These are phyloP conservation scores for Claviceps sp. DNA, from an alignment of 2,329 filamentous ascomycete species.

Conservation along the genomic window DNA sequence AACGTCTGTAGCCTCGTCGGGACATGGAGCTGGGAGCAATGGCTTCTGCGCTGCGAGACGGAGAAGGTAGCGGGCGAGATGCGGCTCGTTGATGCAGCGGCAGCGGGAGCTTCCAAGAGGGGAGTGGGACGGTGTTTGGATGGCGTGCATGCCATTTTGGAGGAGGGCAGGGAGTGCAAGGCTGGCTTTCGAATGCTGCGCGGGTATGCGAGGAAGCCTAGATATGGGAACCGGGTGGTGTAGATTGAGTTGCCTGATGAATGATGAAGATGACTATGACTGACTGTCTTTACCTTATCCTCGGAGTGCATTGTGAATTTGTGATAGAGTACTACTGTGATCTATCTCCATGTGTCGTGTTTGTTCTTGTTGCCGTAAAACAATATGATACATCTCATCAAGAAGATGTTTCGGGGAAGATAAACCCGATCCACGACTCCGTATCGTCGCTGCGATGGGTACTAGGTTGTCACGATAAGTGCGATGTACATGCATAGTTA, in stretches of 20 bases:
- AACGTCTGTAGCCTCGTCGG: slow-evolving; percentile 71
- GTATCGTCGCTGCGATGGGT: no score
- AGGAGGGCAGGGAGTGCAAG: slow-evolving; percentile 47
- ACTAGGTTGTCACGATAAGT: no score
- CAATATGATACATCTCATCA: no score
- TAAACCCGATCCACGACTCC: no score
- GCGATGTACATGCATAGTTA: no score
- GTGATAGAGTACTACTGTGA: no score
- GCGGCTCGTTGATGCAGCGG: slow-evolving; percentile 39
- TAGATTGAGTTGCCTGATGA: slow-evolving; percentile 19
- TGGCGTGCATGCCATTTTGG: slow-evolving; percentile 45
- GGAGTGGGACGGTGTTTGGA: slow-evolving; percentile 48
- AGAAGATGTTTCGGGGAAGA: no score
- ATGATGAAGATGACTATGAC: not conserved
- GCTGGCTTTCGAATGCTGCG: slow-evolving; percentile 48
- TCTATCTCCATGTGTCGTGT: no score
- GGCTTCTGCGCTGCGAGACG: slow-evolving; percentile 77
- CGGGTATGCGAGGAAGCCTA: slow-evolving; percentile 52
- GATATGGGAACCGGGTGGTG: slow-evolving; percentile 23
- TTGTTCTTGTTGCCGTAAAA: no score
- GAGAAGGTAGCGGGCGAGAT: slow-evolving; percentile 63
- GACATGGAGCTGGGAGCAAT: slow-evolving; percentile 90
- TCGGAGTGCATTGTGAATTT: no score
- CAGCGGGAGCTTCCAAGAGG: slow-evolving; percentile 34
- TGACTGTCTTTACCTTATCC: no score